These are phyloP conservation scores for Euphorbia peplus DNA, from an alignment of 345 rosid species.

Conservation along the genomic window DNA sequence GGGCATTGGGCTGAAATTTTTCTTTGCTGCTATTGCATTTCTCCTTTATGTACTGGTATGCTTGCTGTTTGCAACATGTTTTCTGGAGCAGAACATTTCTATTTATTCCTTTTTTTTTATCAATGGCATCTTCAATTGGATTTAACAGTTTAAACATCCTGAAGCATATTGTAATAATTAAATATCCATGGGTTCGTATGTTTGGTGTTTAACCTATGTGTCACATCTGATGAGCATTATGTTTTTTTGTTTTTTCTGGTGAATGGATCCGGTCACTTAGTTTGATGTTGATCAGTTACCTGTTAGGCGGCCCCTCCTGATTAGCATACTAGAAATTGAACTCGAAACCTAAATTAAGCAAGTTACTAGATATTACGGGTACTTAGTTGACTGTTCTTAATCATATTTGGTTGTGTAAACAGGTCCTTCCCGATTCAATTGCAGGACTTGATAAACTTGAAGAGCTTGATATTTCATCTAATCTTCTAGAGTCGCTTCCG, in stretches of 20 bases:
- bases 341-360: too few species aligned
- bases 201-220: background rate
- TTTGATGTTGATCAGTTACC: background rate
- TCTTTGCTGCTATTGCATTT: too few species aligned
- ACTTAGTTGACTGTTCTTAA: background rate
- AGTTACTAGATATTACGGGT: too few species aligned
- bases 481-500: constrained; percentile 19
- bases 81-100: too few species aligned
- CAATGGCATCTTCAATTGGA: background rate
- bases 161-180: background rate
- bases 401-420: constrained; percentile 6
- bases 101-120: too few species aligned
- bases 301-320: background rate
- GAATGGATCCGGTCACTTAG: background rate
- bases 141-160: background rate
- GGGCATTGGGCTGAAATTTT: too few species aligned
- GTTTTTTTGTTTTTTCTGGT: too few species aligned
- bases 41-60: background rate
- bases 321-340: too few species aligned
- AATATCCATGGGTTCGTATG: background rate
- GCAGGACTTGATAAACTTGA: constrained; percentile 22
- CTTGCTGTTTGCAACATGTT: background rate
- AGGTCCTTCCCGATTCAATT: constrained; percentile 30
- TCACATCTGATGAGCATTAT: background rate
- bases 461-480: constrained; percentile 30